Base-by-base conservation (phyloP, 2,329 filamentous ascomycete genomes). In the Nigrospora osmanthi region DNA sequence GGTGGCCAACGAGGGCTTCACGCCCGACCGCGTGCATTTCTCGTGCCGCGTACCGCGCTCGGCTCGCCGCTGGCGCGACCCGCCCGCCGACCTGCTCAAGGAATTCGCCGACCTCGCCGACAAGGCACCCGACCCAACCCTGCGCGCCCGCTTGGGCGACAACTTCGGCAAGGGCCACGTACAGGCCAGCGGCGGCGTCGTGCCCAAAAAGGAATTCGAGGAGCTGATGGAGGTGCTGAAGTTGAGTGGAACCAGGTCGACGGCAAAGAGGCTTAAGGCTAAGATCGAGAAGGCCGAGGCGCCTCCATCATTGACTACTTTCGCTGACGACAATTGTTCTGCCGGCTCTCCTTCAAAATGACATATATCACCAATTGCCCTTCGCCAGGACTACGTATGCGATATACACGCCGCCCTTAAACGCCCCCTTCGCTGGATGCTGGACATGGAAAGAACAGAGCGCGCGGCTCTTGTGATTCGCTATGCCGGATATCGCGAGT, bases 161-260 rank as follows among this genome's bases (percentile, higher is more conserved):
- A 80, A 72, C 23, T 86, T 85, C 54, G 82, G 81, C 0, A 69
- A 75, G 43, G 82, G 83, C 0, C 82, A 86, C 50, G 83, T 80
- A 48, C 80, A 84, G 54, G 82, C 81, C 0, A 82, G 77, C 40
- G 82, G 82, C 1, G 83, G 82, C 0, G 80, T 83, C 38, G 76
- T 86, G 0, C 69, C 70, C 0, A 69, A 62, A 11, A 71, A 68
- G 2, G 79, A 82, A 47, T 86, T 85, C 58, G 80, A 85, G 48
- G 81, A 85, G 55, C 60, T 86, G 13, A 77, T 82, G 67, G 62
- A 62, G 5, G 56, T 80, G 13, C 68, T 85, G 63, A 72, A 75
- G 42, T 63, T 84, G 35, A 78, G 19, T 23, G 19, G 79, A 0
- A 75, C 78, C 59, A 81, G 76, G 56, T 54, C 62, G 12, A 63